A percentile compares a stretch with the other conserved stretches of the same genome.
phyloP scores from a whole-genome alignment of 2,329 filamentous ascomycete genomes.

The Cryphonectria naterciae region DNA sequence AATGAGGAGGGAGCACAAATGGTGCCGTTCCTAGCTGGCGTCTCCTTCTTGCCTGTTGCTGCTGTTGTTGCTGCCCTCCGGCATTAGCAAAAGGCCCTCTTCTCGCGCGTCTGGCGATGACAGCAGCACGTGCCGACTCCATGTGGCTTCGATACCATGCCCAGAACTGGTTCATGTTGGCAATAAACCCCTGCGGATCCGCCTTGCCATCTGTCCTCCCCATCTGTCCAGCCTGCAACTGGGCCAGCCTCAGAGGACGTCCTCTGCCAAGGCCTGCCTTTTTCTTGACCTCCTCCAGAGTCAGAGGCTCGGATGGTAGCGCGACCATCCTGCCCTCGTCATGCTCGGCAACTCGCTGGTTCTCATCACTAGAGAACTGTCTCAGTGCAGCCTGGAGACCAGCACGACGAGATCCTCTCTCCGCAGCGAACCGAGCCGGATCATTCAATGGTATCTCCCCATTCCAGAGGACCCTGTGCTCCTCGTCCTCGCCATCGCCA shows the following conservation, averaged over 20 bases:
- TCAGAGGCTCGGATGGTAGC: conserved; percentile 37
- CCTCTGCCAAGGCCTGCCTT: conserved; percentile 18
- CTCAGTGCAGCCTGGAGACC: conserved; percentile 49
- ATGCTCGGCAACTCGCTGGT: conserved; percentile 39
- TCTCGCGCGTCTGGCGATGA: not conserved
- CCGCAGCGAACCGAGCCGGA: conserved; percentile 36
- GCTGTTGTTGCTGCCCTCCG: no score
- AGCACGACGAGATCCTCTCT: conserved; percentile 50
- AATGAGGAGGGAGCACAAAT: conserved; percentile 32
- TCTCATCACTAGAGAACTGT: conserved; percentile 44
- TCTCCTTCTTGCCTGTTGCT: not conserved
- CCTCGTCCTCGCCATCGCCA: conserved; percentile 20
- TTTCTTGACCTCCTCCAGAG: conserved; percentile 33
- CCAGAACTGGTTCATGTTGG: conserved; percentile 30
- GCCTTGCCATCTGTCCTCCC: conserved; percentile 26
- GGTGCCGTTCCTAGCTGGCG: not conserved
- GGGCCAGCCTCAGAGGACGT: conserved; percentile 18
- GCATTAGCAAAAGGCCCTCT: not conserved
- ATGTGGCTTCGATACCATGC: conserved; percentile 10
- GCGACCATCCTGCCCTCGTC: conserved; percentile 42
- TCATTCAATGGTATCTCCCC: conserved; percentile 12
- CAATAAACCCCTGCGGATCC: conserved; percentile 28
- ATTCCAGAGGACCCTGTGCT: conserved; percentile 8
- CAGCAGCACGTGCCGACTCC: conserved; percentile 23
- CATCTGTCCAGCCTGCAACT: conserved; percentile 17